Conservation (phyloP, 306 rosid species). For the Lablab purpureus region DNA sequence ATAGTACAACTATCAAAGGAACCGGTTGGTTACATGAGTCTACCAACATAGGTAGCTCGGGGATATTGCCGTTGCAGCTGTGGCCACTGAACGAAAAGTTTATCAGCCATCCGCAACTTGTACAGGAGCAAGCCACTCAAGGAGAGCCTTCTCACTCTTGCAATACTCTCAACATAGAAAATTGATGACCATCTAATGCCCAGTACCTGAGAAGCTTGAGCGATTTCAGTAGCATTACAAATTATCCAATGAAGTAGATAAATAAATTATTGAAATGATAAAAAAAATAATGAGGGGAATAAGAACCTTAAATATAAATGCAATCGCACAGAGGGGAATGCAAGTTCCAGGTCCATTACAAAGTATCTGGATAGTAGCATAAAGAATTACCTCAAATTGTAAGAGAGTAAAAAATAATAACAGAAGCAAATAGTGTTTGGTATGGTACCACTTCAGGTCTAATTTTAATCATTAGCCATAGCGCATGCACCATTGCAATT, state of each 20-base stretch:
- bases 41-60: constrained; percentile 78
- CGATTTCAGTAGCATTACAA: constrained; percentile 36
- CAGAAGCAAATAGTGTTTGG: constrained; percentile 27
- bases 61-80: constrained; percentile 78
- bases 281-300: constrained; percentile 15
- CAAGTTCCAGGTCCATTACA: constrained; percentile 99
- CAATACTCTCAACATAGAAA: constrained; percentile 95
- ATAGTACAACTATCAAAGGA: constrained; percentile 9
- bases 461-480: constrained; percentile 83
- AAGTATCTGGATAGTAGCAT: constrained; percentile 64
- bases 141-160: constrained; percentile 92
- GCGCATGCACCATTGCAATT: constrained; percentile 69
- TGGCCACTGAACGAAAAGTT: constrained; percentile 95
- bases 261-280: background rate
- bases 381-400: constrained; percentile 8
- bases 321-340: constrained; percentile 82
- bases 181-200: constrained; percentile 89
- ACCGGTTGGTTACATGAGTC: constrained; percentile 78
- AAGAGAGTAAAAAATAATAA: constrained; percentile 28
- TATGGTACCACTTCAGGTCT: constrained; percentile 91
- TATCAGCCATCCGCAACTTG: constrained; percentile 80
- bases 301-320: constrained; percentile 81
- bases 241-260: constrained; percentile 31
- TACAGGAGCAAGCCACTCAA: constrained; percentile 89
- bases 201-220: constrained; percentile 56